A percentile compares a stretch with the other conserved stretches of the same genome.
phyloP scores from a whole-genome alignment of 441 rosid species.

The Adansonia madagascariensis region DNA sequence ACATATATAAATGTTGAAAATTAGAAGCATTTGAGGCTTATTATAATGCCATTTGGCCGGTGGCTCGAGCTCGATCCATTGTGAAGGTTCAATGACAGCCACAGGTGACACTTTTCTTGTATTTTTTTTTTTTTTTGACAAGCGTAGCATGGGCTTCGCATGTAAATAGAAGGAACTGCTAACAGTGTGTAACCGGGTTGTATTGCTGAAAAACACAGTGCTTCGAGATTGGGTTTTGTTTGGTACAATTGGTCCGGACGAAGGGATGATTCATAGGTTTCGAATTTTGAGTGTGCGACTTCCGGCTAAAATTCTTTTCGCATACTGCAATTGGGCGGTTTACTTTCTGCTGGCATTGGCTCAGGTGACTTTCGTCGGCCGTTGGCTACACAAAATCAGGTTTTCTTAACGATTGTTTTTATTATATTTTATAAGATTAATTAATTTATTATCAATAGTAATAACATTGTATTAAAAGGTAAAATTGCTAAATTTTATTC shows the following conservation, averaged over 20 bases:
- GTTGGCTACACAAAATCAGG: too few relatives aligned
- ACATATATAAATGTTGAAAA: conserved; percentile 4
- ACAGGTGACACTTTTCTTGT: conserved; percentile 29
- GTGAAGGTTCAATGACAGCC: conserved; percentile 26
- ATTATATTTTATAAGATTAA: too few relatives aligned
- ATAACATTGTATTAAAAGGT: neutral
- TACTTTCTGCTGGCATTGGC: too few relatives aligned
- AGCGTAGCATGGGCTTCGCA: conserved; percentile 27
- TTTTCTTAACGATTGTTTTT: too few relatives aligned
- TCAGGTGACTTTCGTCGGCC: too few relatives aligned
- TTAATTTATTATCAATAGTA: neutral
- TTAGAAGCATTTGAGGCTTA: neutral
- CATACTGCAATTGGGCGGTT: too few relatives aligned
- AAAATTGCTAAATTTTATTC: neutral
- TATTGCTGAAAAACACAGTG: conserved; percentile 37
- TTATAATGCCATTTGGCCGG: conserved; percentile 15
- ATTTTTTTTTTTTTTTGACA: conserved; percentile 33
- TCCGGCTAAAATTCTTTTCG: too few relatives aligned
- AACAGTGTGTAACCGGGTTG: conserved; percentile 44
- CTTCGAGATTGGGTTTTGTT: neutral
- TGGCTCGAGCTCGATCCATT: conserved; percentile 16
- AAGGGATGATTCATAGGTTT: too few relatives aligned
- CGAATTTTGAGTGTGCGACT: too few relatives aligned
- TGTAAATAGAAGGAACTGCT: conserved; percentile 50
- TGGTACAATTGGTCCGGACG: too few relatives aligned